Base-by-base conservation (phyloP, 352 stramenopile genomes). In the Globisporangium iwayamae region DNA sequence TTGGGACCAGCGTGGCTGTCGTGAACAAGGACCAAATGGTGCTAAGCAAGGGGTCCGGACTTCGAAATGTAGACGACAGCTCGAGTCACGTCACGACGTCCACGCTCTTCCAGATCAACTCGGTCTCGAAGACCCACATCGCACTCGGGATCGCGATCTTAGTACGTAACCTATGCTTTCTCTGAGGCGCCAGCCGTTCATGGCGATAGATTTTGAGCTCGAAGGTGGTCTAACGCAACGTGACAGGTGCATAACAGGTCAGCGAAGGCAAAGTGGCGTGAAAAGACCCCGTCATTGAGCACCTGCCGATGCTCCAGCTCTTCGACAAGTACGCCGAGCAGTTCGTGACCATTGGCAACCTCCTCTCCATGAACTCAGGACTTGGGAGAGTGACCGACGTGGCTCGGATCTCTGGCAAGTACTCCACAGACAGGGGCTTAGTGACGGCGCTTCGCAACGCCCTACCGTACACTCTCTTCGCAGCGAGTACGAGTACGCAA, bases 51-150 rank as follows among this genome's bases (percentile, higher is more conserved):
- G 74, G 74, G 6, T 82, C 78, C 41, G 74, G 74, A 0, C 69
- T 82, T 41, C 65, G 74, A 0, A 36, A 79, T 65, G 65, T 52
- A 28, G 74, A 78, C 18, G 72, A 84, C 46, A 57, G 52, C 2
- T 54, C 32, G 11, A 83, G 63, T 36, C 30, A 55, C 1, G 79
- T 89, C 25, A 76, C 76, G 1, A 67, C 59, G 36, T 68, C 74
- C 13, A 76, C 75, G n/a, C 62, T 87, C 58, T 90, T 90, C 61
- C 75, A 90, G 68, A 86, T 90, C 53, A 79, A 79, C 7, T 90
- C 81, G 1, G 71, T 90, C 20, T 75, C 72, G 4, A 90, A 90
- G 69, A 89, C 79, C 16, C 84, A 89, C 51, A 72, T 90, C 38
- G 72, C 73, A 14, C 66, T 82, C 4, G 74, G 70, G 3, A 63